A percentile compares a stretch with the other conserved stretches of the same genome.
phyloP scores from a whole-genome alignment of 345 rosid genomes.

The Lepidium sativum region DNA sequence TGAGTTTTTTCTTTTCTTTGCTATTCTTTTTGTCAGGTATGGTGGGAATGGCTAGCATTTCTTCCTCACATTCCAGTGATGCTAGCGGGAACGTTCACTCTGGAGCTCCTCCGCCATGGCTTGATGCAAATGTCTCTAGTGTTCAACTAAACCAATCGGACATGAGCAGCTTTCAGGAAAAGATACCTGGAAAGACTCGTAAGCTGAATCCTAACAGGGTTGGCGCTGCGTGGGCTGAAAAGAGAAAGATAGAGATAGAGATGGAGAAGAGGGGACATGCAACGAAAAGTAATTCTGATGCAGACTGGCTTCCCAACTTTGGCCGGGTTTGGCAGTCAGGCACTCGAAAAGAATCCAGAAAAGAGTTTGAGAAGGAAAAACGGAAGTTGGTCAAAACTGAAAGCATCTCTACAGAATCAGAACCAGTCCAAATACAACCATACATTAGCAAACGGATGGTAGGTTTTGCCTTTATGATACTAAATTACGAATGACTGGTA shows the following conservation, averaged over 20 bases:
- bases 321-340: constrained; percentile 99
- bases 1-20: neutral
- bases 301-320: constrained; percentile 89
- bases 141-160: constrained; percentile 24
- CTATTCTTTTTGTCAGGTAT: constrained; percentile 32
- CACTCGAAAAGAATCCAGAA: constrained; percentile 75
- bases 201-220: constrained; percentile 82
- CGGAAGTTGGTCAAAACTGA: constrained; percentile 39
- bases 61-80: constrained; percentile 25
- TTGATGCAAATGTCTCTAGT: constrained; percentile 35
- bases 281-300: constrained; percentile 34
- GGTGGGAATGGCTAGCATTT: constrained; percentile 28
- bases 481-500: neutral
- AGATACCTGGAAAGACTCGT: constrained; percentile 36
- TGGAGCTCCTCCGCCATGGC: constrained; percentile 87
- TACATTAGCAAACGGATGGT: constrained; percentile 78
- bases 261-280: constrained; percentile 73
- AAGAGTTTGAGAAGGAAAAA: constrained; percentile 76
- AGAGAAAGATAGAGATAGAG: constrained; percentile 77
- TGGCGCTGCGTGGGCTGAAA: constrained; percentile 97
- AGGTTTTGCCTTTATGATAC: constrained; percentile 4
- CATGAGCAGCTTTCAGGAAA: constrained; percentile 24
- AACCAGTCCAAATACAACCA: constrained; percentile 47
- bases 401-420: constrained; percentile 30
- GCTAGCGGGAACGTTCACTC: constrained; percentile 63